Conservation (phyloP, 2,329 filamentous ascomycete species). For the Penicillium sclerotiorum region DNA sequence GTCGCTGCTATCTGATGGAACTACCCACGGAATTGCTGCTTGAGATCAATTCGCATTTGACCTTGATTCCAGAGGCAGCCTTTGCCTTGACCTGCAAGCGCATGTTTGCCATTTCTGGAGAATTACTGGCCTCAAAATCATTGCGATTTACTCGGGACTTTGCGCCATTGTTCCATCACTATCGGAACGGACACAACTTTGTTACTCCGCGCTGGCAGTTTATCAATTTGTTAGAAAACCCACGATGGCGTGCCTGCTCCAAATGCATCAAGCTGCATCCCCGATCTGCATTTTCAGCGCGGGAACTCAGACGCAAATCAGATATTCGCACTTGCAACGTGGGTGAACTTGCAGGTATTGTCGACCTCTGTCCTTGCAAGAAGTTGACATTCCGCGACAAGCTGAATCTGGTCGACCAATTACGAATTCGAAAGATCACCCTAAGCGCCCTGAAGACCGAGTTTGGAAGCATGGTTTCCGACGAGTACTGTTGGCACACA, state of each 20-base stretch:
- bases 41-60: slow-evolving; percentile 40
- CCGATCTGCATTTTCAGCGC: slow-evolving; percentile 33
- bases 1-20: slow-evolving; percentile 38
- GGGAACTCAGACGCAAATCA: slow-evolving; percentile 37
- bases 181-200: slow-evolving; percentile 40
- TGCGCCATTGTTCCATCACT: slow-evolving; percentile 44
- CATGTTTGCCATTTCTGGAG: slow-evolving; percentile 36
- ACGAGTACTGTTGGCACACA: slow-evolving; percentile 43
- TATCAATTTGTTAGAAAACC: slow-evolving; percentile 38
- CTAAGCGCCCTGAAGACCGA: slow-evolving; percentile 28
- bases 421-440: slow-evolving; percentile 33
- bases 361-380: slow-evolving; percentile 44
- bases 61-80: slow-evolving; percentile 38
- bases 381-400: slow-evolving; percentile 45
- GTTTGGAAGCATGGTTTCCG: slow-evolving; percentile 31
- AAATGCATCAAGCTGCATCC: slow-evolving; percentile 44
- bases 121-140: slow-evolving; percentile 33
- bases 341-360: slow-evolving; percentile 38
- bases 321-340: slow-evolving; percentile 37
- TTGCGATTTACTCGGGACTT: slow-evolving; percentile 43
- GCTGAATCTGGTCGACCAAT: slow-evolving; percentile 36
- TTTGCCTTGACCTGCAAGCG: slow-evolving; percentile 44
- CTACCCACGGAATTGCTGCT: slow-evolving; percentile 42
- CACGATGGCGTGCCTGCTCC: slow-evolving; percentile 39
- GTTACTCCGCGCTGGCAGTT: slow-evolving; percentile 41